phyloP scores from a whole-genome alignment of 2,329 filamentous ascomycete genomes.

The Aspergillus tubingensis region DNA sequence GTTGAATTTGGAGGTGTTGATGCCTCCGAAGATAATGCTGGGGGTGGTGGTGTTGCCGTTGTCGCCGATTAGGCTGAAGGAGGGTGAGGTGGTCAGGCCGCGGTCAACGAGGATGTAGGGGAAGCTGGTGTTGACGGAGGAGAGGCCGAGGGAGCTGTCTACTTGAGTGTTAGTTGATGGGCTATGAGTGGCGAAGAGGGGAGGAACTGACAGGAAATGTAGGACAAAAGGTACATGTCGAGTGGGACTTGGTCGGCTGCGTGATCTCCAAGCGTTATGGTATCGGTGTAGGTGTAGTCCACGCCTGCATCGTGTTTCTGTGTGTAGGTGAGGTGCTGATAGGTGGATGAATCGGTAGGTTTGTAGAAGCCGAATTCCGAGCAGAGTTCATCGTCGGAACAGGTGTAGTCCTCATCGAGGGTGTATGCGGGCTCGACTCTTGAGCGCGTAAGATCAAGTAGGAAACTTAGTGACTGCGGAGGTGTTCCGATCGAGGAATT shows the following conservation, averaged over 20 bases:
- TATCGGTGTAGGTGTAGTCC: background rate
- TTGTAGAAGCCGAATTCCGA: background rate
- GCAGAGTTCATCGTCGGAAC: conserved; percentile 3
- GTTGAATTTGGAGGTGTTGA: conserved; percentile 12
- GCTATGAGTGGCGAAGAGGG: background rate
- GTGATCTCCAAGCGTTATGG: background rate
- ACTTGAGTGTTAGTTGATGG: too few species aligned
- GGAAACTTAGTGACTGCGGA: conserved; percentile 1
- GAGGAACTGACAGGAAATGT: too few species aligned
- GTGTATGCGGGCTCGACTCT: background rate
- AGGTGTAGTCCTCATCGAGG: background rate
- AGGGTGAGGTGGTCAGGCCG: conserved; percentile 7
- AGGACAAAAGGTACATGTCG: too few species aligned
- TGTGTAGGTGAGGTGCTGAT: background rate
- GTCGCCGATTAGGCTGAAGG: conserved; percentile 6
- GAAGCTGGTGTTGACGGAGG: conserved; percentile 6
- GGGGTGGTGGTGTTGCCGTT: background rate
- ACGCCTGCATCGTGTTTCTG: background rate
- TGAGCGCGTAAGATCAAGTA: conserved; percentile 2
- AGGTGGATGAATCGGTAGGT: conserved; percentile 5
- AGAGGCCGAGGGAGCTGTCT: conserved; percentile 9
- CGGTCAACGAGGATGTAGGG: conserved; percentile 5
- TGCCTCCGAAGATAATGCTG: conserved; percentile 8
- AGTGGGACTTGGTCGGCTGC: too few species aligned
- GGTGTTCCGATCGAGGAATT: conserved; percentile 9